Percentiles rank a stretch among this genome's conserved stretches.
phyloP scores from a whole-genome alignment of 129 eudicot species.

The carrot (Daucus carota) region DNA sequence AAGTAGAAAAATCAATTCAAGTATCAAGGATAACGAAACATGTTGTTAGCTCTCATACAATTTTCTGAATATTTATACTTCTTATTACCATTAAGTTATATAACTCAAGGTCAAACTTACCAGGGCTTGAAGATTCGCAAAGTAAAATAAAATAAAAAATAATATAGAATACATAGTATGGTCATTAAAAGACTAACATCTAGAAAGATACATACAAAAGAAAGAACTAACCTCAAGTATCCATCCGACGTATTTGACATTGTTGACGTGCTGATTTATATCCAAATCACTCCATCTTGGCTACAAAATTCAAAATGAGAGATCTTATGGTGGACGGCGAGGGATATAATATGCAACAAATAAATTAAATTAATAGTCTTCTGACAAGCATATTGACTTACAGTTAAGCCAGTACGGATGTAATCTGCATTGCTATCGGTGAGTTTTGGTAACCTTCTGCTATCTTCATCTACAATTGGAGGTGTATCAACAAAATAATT shows the following conservation, averaged over 20 bases:
- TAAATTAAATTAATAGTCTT: background rate
- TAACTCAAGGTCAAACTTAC: background rate
- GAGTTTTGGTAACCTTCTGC: slow-evolving; percentile 70
- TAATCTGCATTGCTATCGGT: slow-evolving; percentile 59
- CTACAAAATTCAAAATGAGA: slow-evolving; percentile 26
- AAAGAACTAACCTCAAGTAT: slow-evolving; percentile 62
- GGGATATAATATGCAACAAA: background rate
- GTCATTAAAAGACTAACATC: background rate
- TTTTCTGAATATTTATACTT: no score
- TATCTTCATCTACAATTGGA: slow-evolving; percentile 71
- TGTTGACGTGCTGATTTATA: slow-evolving; percentile 92
- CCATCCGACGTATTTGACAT: slow-evolving; percentile 89
- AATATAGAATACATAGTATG: background rate
- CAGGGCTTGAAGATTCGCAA: background rate
- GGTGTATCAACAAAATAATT: slow-evolving; percentile 72
- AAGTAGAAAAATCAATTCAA: no score
- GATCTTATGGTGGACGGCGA: background rate
- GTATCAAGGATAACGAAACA: background rate
- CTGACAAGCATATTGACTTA: slow-evolving; percentile 28
- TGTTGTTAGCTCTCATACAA: background rate
- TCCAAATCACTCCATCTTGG: slow-evolving; percentile 94
- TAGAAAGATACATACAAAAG: background rate
- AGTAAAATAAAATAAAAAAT: background rate
- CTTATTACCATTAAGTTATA: background rate
- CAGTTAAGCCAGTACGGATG: slow-evolving; percentile 63